These are phyloP conservation scores for Fusarium oligoseptatum DNA, from an alignment of 2,329 filamentous ascomycete genomes.

Conservation along the genomic window DNA sequence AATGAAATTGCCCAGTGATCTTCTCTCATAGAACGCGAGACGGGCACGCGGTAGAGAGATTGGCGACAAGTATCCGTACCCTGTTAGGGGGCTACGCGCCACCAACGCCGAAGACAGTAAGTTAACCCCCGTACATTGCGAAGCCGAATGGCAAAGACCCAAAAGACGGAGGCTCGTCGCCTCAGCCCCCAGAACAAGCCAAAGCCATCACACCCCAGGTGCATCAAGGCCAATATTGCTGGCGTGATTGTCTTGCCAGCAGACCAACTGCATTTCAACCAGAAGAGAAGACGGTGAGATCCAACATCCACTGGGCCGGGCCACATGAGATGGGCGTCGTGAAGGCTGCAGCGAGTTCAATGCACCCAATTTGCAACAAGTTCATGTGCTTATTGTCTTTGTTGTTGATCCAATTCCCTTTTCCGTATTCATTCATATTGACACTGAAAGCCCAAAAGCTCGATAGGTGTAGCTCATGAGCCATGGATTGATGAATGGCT, in stretches of 20 bases:
- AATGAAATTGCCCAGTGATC: neutral
- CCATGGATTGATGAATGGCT: neutral
- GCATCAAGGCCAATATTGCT: neutral
- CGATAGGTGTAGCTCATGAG: neutral
- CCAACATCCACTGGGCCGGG: neutral
- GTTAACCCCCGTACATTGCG: neutral
- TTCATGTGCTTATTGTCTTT: neutral
- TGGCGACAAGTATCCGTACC: neutral
- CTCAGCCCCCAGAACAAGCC: neutral
- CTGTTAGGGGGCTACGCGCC: neutral
- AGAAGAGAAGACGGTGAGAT: neutral
- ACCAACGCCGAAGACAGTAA: neutral
- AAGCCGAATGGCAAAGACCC: neutral
- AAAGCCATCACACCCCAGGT: neutral
- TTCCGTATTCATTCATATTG: neutral
- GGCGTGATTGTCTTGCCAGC: neutral
- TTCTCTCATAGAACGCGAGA: neutral
- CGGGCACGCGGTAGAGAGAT: neutral
- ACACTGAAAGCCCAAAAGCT: neutral
- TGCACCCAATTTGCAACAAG: neutral
- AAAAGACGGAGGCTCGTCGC: neutral
- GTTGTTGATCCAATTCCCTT: neutral
- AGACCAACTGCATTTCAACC: neutral
- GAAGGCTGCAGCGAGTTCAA: neutral
- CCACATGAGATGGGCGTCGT: neutral